Evolutionary conservation across 2,329 filamentous ascomycete genomes (phyloP).

Genomic region (Sporothrix brunneoviolacea): DNA sequence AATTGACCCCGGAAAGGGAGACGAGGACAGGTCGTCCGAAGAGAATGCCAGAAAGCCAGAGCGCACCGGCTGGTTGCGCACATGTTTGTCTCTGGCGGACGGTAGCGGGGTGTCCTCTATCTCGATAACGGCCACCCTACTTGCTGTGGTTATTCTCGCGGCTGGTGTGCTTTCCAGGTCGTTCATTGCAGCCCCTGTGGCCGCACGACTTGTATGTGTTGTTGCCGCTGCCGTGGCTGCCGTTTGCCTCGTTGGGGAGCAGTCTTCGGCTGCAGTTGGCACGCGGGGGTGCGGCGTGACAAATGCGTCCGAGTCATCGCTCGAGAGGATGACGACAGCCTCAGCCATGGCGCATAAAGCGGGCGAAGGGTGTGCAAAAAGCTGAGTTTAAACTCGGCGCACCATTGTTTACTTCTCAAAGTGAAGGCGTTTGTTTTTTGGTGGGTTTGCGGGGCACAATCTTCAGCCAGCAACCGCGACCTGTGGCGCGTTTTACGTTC

Average conservation of each 20-base stretch:
- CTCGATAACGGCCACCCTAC: neutral
- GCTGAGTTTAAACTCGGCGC: too few species aligned
- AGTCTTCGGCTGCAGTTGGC: too few species aligned
- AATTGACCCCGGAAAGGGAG: neutral
- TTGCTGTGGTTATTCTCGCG: neutral
- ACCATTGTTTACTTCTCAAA: too few species aligned
- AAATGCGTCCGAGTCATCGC: slow-evolving; percentile 10
- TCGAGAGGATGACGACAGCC: slow-evolving; percentile 11
- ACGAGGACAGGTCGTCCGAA: neutral
- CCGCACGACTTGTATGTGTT: neutral
- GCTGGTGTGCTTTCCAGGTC: neutral
- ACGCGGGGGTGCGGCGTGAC: neutral
- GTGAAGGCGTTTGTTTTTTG: too few species aligned
- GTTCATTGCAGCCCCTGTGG: neutral
- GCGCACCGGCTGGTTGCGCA: neutral
- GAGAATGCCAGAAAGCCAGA: neutral
- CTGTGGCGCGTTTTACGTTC: too few species aligned
- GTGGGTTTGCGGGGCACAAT: too few species aligned
- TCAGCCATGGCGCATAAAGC: neutral
- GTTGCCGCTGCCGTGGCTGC: neutral
- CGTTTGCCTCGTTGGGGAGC: neutral
- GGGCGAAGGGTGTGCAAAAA: too few species aligned
- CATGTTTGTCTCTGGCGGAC: neutral
- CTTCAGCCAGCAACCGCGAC: too few species aligned
- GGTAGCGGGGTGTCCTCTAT: slow-evolving; percentile 4